Evolutionary conservation across 306 rosid genomes (phyloP), one percentile per base, ranked within the genome.

Genomic region (Begonia fuchsioides): DNA sequence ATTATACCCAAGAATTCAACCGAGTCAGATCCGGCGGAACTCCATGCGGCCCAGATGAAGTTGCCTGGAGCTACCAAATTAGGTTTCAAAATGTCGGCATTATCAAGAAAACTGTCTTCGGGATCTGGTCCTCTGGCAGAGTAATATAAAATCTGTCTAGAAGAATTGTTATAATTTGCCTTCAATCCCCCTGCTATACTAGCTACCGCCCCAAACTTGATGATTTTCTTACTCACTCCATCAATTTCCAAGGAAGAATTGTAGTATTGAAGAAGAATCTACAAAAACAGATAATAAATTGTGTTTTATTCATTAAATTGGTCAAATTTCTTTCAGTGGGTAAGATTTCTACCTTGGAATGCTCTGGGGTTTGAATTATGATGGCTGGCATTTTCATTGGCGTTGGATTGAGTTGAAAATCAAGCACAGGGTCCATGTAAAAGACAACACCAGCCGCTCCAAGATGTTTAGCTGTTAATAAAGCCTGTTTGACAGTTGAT

Each of bases 81-180:
- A 44, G 98, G 98, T 66, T 92, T 92, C 79, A 85, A 52, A 51
- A 92, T 71, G 68, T 92, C 96, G 0, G 98, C 86, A 63, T 75
- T 68, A 8, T 78, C 86, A 38, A 87, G 75, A 71, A 72, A 77
- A 72, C 48, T 79, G 70, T 92, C 96, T 64, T 64, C 87, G 3
- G 96, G 94, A 68, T 92, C 98, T 12, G 98, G 98, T 62, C 98
- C 98, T 79, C 96, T 79, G 15, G 98, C 95, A 65, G 96, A 92
- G 71, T 82, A 92, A 66, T 77, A 82, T 96, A 92, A 79, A 61
- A 92, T 58, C 72, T 75, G 80, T 39, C 96, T 94, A 39, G 98
- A 86, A 62, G 64, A 32, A 65, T 11, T 65, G 44, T 74, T 59
- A 52, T 76, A 92, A 47, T 79, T 85, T 0, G 93, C 85, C 61